These are phyloP conservation scores for Mallotus nudiflorus DNA, from an alignment of 345 rosid species.

Conservation along the genomic window DNA sequence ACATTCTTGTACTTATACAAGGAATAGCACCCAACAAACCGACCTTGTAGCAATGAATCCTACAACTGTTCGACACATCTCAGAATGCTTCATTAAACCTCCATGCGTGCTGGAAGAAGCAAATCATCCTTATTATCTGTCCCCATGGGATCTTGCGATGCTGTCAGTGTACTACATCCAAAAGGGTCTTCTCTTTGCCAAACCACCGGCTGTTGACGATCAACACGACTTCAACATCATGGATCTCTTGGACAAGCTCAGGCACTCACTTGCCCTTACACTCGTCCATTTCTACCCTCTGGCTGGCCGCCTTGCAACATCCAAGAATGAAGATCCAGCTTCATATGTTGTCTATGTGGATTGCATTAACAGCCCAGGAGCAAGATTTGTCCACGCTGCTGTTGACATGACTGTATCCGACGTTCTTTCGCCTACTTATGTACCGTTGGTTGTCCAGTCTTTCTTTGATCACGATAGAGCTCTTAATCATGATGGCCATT, in stretches of 20 bases:
- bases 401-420: slow-evolving; percentile 41
- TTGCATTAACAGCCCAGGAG: slow-evolving; percentile 52
- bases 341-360: slow-evolving; percentile 53
- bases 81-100: slow-evolving; percentile 63
- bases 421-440: slow-evolving; percentile 48
- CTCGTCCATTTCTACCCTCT: slow-evolving; percentile 76
- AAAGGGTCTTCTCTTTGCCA: slow-evolving; percentile 58
- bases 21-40: background rate
- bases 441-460: slow-evolving; percentile 54
- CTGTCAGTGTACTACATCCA: slow-evolving; percentile 68
- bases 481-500: slow-evolving; percentile 57
- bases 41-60: slow-evolving; percentile 21
- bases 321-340: slow-evolving; percentile 27
- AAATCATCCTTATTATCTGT: slow-evolving; percentile 47
- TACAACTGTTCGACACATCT: slow-evolving; percentile 31
- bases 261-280: slow-evolving; percentile 53
- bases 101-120: slow-evolving; percentile 32
- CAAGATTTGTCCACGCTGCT: slow-evolving; percentile 47
- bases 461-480: slow-evolving; percentile 72
- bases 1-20: too few relatives aligned
- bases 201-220: too few relatives aligned
- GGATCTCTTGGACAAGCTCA: slow-evolving; percentile 41
- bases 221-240: slow-evolving; percentile 30
- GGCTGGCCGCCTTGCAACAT: slow-evolving; percentile 57
- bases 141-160: slow-evolving; percentile 75